Base-by-base conservation (phyloP, 2,329 filamentous ascomycete species). In the Stachybotrys chlorohalonatus region DNA sequence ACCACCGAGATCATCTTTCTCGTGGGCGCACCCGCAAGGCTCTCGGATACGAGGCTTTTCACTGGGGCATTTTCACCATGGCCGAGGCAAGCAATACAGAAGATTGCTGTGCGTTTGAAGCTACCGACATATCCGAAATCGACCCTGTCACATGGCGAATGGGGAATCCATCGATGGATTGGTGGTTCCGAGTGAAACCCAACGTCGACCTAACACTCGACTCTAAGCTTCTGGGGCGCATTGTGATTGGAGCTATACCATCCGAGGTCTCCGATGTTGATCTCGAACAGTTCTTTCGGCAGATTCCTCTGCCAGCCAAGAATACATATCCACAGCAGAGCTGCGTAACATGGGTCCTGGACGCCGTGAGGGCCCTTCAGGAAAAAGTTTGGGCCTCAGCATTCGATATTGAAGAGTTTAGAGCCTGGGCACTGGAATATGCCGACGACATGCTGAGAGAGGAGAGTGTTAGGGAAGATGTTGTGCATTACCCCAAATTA, bases 271-370 rank as follows among this genome's bases (percentile, higher is more conserved):
- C 63, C 1, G 54, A 16, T 3, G 51, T 53, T 13, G 59, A 66
- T 17, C 51, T 70, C 7, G 15, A n/a, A 2, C 53, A 42, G 0
- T 52, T 69, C 7, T 65, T 70, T 17, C 51, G 45, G 1, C 31
- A 11, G 9, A 52, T 70, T 36, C 63, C 60, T 15, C 51, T 67
- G 3, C 68, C 68, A 1, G 55, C 61, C 1, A 70, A 67, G 56
- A 64, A 69, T 24, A 66, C 54, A 15, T 49, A 69, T 51, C 68
- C 66, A 0, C 68, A 70, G 47, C 64, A 70, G 56, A 69, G 66
- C 55, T 69, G 67, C n/a, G 66, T 70, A 51, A 66, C 66, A 11
- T 70, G 68, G 67, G 56, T 52, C n/a, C 52, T 58, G 24, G 54
- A 63, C 56, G 66, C 66, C 1, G 61, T 70, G 7, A 52, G 39